Base-by-base conservation (phyloP, 129 eudicot genomes). In the Lactuca sativa region DNA sequence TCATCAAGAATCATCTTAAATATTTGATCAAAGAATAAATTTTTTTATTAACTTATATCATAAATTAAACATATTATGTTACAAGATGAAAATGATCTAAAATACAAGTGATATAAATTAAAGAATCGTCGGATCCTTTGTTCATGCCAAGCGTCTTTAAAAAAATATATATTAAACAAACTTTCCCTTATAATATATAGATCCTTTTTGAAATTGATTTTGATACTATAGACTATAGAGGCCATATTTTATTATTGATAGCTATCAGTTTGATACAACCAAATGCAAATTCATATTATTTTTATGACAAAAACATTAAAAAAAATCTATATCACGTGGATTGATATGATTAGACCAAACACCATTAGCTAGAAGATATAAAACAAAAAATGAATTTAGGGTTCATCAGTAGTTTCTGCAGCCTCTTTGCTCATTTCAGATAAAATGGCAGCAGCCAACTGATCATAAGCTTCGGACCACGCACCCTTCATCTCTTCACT, bases 391-490 rank as follows among this genome's bases (percentile, higher is more conserved):
- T 60, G 17, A 61, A 36, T 21, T 36, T 16, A 61, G 17, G 49
- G 34, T 21, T 62, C 12, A 21, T 21, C 21, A 25, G 30, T 25
- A 11, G 70, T 64, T 64, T 63, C 43, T 6, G 47, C 67, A 34
- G 59, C 72, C 57, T 81, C 85, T 41, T 72, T 62, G 31, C 77
- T 74, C 95, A 85, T 88, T 61, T 85, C 84, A 51, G 68, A 74
- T 53, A 74, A 72, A 51, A 88, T 82, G 54, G 90, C 91, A 13
- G 79, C 72, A 70, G 95, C 88, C 66, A 88, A 59, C 14, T 80
- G 88, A 82, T 88, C 91, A 66, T 88, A 88, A 56, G 95, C 91
- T 75, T 60, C 81, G 25, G 60, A 61, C 95, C 95, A 88, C 4
- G 88, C 95, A 4, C 9, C 76, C 57, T 88, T 88, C 88, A 82